Percentiles rank a stretch among this genome's conserved stretches.
Conservation (phyloP, 179 eudicot genomes). For the Gypsophila paniculata region DNA sequence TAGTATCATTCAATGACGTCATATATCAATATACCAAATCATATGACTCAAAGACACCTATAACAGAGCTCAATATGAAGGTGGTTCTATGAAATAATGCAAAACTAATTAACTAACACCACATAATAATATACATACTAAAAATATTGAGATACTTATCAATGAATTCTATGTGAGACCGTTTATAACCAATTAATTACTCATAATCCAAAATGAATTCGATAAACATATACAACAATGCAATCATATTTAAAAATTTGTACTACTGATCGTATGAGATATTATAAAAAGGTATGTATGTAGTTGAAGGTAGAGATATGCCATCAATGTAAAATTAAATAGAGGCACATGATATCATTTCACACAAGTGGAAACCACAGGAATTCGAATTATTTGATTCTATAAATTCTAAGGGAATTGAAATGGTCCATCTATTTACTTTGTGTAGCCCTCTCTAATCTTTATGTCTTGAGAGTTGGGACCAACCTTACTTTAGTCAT, state of each 20-base stretch:
- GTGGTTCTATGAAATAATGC: too few relatives aligned
- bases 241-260: not conserved
- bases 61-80: too few relatives aligned
- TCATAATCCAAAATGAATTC: too few relatives aligned
- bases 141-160: too few relatives aligned
- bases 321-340: conserved; percentile 3
- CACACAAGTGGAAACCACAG: not conserved
- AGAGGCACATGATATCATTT: conserved; percentile 12
- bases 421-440: conserved; percentile 15
- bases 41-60: too few relatives aligned
- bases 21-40: too few relatives aligned
- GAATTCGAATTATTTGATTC: conserved; percentile 10
- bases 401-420: not conserved
- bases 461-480: conserved; percentile 10
- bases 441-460: not conserved
- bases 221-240: too few relatives aligned
- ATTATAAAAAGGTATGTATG: not conserved
- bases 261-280: not conserved
- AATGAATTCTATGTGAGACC: too few relatives aligned
- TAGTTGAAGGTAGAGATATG: not conserved
- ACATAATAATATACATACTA: too few relatives aligned
- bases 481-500: not conserved
- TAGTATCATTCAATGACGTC: too few relatives aligned
- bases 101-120: too few relatives aligned
- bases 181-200: too few relatives aligned